A percentile compares a stretch with the other conserved stretches of the same genome.
Conservation (phyloP, 2,329 filamentous ascomycete species). For the Alternaria burnsii region DNA sequence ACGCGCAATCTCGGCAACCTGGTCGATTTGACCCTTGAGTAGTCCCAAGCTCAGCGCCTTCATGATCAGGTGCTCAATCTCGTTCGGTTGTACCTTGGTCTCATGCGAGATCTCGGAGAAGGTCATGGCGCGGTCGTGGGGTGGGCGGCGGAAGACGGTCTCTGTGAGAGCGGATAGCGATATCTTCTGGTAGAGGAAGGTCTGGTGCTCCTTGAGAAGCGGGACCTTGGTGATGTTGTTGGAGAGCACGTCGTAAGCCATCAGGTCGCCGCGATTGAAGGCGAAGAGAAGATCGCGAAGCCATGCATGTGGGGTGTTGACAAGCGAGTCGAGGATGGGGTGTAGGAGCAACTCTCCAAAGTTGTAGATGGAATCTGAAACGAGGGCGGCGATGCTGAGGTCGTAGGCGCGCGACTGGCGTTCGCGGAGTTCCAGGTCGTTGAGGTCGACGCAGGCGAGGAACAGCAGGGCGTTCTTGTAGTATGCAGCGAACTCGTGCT, state of each 20-base stretch:
- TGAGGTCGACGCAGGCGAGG: slow-evolving; percentile 91
- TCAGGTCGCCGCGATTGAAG: slow-evolving; percentile 94
- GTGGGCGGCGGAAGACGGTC: slow-evolving; percentile 92
- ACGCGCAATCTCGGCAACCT: slow-evolving; percentile 90
- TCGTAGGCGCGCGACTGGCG: slow-evolving; percentile 87
- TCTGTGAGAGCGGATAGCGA: slow-evolving; percentile 96
- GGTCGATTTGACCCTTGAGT: slow-evolving; percentile 90
- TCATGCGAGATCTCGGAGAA: slow-evolving; percentile 88
- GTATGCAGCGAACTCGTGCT: slow-evolving; percentile 93
- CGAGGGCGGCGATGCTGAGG: slow-evolving; percentile 87
- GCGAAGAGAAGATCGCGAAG: slow-evolving; percentile 94
- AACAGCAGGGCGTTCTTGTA: slow-evolving; percentile 98
- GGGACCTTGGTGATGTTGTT: slow-evolving; percentile 82
- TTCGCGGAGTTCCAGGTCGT: slow-evolving; percentile 76
- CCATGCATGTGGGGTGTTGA: slow-evolving; percentile 80
- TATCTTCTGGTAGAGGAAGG: slow-evolving; percentile 95
- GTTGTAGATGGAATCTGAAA: slow-evolving; percentile 97
- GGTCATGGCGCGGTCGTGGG: slow-evolving; percentile 93
- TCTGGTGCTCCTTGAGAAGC: slow-evolving; percentile 79
- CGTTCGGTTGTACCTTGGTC: slow-evolving; percentile 87
- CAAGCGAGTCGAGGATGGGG: slow-evolving; percentile 88
- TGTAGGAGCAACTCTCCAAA: slow-evolving; percentile 98
- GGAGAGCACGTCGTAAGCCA: slow-evolving; percentile 83
- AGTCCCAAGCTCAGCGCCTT: slow-evolving; percentile 96
- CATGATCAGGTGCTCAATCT: slow-evolving; percentile 99